Base-by-base conservation (phyloP, 177 flowering plant species). In the Telopea speciosissima region DNA sequence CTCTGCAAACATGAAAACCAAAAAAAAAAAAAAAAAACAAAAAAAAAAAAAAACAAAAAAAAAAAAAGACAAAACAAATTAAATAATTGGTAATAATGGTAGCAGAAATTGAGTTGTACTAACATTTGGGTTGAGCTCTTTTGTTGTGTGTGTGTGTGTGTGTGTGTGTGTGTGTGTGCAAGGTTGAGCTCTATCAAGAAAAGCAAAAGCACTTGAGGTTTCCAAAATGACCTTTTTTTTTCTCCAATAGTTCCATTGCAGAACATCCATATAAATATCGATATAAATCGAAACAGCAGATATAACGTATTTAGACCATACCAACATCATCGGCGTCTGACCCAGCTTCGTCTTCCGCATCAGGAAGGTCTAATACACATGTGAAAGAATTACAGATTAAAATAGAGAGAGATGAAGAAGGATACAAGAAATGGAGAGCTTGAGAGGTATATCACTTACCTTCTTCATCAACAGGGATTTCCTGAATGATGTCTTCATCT, bases 381-480 rank as follows among this genome's bases (percentile, higher is more conserved):
- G 19, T 16, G 62, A 8, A 16, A 2, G 16, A 31, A n/a, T 23
- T 22, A 19, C 33, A 56, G 19, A 54, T 3, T 7, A 45, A 8
- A 11, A 62, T 1, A 24, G 17, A 73, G 45, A 71, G 1, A 71
- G 22, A 63, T 22, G 19, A 16, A 58, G 52, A 68, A 70, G 26
- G 28, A 64, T 60, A 63, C 17, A 69, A 28, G 19, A 24, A 23
- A 45, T 23, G 25, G 40, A 28, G 31, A 28, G 31, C 31, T 2
- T 28, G 31, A n/a, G 31, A 28, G 31, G 31, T 28, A 28, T 13
- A 8, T 8, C 54, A 4, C 23, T 0, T 0, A 87, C 90, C 90
- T 80, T 89, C 93, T 5, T 83, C 88, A 63, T 87, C 90, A 16
- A 85, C 74, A 12, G 70, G 26, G 68, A 86, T 72, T 78, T 85